These are phyloP conservation scores for Echium plantagineum DNA, from an alignment of 257 asterid genomes.

Conservation along the genomic window DNA sequence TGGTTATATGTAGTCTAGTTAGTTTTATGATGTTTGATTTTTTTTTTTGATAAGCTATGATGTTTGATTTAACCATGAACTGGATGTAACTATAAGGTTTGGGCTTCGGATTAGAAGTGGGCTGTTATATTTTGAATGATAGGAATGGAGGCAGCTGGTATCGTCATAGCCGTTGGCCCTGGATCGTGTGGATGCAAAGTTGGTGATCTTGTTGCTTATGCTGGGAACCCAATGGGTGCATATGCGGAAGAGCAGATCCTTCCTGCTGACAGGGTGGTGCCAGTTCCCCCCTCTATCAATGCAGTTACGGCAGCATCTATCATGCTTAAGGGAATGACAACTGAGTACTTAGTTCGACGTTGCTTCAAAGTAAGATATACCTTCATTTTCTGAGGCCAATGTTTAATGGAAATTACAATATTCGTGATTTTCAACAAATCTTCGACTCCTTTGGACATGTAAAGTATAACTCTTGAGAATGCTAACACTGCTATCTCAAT, in stretches of 20 bases:
- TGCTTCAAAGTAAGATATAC: slow-evolving; percentile 59
- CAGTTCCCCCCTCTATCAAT: slow-evolving; percentile 72
- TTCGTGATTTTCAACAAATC: background rate
- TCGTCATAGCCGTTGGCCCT: slow-evolving; percentile 80
- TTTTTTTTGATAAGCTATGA: no score
- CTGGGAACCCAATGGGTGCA: slow-evolving; percentile 77
- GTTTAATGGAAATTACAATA: background rate
- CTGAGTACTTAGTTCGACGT: slow-evolving; percentile 55
- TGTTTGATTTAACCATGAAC: no score
- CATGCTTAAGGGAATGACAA: slow-evolving; percentile 89
- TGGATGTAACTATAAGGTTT: no score
- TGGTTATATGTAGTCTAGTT: no score
- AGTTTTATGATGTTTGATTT: no score
- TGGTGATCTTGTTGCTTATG: slow-evolving; percentile 88
- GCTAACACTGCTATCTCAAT: no score
- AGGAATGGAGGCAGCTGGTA: slow-evolving; percentile 98
- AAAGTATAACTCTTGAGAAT: no score
- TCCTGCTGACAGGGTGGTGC: slow-evolving; percentile 74
- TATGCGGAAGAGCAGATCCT: slow-evolving; percentile 90
- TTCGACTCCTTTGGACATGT: no score
- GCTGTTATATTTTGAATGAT: slow-evolving; percentile 6
- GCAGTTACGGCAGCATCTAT: slow-evolving; percentile 64
- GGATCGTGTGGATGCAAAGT: slow-evolving; percentile 68
- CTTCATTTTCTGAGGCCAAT: background rate
- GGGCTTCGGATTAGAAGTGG: no score